These are phyloP conservation scores for Trapa bicornis DNA, from an alignment of 345 rosid genomes.

Conservation along the genomic window DNA sequence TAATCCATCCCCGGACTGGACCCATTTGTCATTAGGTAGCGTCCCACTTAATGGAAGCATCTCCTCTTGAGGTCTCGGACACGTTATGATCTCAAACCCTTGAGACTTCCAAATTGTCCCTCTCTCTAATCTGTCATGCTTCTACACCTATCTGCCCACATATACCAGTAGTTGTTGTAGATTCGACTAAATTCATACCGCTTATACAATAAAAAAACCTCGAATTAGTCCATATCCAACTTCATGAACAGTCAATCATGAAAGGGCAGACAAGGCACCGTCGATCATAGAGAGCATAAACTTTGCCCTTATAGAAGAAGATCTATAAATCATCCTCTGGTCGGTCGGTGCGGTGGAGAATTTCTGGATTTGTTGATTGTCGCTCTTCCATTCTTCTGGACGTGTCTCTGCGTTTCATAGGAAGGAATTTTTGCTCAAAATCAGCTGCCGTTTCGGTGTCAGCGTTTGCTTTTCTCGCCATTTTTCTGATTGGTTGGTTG, in stretches of 20 bases:
- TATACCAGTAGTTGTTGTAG: neutral
- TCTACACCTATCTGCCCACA: neutral
- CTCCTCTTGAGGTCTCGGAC: no score
- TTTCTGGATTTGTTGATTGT: neutral
- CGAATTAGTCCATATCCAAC: neutral
- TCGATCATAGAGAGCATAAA: no score
- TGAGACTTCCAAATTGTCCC: neutral
- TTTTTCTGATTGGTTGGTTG: neutral
- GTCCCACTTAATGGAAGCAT: neutral
- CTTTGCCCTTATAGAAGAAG: neutral
- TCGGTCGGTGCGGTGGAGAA: neutral
- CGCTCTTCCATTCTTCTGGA: neutral
- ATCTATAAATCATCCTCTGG: neutral
- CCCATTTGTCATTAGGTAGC: neutral
- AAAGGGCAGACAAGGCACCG: neutral
- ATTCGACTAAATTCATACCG: neutral
- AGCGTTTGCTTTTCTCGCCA: constrained; percentile 4
- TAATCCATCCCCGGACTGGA: neutral
- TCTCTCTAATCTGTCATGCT: neutral
- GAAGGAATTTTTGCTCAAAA: neutral
- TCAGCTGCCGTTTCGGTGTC: neutral
- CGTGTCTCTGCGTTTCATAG: neutral
- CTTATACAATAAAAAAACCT: neutral
- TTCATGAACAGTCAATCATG: neutral
- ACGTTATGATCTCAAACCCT: no score